These are phyloP conservation scores for Trichoderma sp. DNA, from an alignment of 2,329 filamentous ascomycete species.

Conservation along the genomic window DNA sequence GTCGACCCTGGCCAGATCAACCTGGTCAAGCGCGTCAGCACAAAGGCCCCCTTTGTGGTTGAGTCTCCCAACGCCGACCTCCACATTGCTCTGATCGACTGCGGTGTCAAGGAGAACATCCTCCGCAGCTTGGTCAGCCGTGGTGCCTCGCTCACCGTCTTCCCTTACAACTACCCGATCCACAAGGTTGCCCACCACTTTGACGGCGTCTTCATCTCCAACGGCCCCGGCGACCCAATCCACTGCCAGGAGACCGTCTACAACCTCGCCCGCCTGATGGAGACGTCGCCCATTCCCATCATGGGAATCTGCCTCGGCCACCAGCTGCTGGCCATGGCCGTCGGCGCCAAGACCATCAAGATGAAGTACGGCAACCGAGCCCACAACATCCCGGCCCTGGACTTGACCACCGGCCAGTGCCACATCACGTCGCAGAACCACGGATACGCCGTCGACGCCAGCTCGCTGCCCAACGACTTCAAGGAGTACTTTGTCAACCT, in stretches of 20 bases:
- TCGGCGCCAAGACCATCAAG: conserved; percentile 89
- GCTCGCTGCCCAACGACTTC: conserved; percentile 81
- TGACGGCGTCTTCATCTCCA: conserved; percentile 98
- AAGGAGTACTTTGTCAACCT: conserved; percentile 99
- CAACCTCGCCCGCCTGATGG: conserved; percentile 88
- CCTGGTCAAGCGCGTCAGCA: conserved; percentile 92
- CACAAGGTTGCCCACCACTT: conserved; percentile 98
- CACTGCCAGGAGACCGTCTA: conserved; percentile 95
- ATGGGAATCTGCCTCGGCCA: conserved; percentile 99
- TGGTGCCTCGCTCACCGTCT: conserved; percentile 88
- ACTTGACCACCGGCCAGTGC: conserved; percentile 93
- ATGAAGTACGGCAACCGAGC: conserved; percentile 99
- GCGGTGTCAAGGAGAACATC: conserved; percentile 99
- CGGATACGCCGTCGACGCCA: conserved; percentile 89
- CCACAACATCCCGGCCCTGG: conserved; percentile 95
- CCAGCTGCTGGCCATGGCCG: conserved; percentile 88
- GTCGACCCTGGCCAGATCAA: conserved; percentile 96
- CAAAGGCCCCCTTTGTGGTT: conserved; percentile 96
- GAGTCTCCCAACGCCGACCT: conserved; percentile 79
- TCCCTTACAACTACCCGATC: conserved; percentile 96
- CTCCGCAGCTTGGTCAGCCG: conserved; percentile 90
- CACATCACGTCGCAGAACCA: conserved; percentile 99
- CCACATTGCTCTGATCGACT: conserved; percentile 94
- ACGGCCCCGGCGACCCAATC: conserved; percentile 95
- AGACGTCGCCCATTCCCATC: conserved; percentile 84